These are phyloP conservation scores for Debaryomycetaceae sp. DNA, from an alignment of 1,139 yeast species.

Conservation along the genomic window DNA sequence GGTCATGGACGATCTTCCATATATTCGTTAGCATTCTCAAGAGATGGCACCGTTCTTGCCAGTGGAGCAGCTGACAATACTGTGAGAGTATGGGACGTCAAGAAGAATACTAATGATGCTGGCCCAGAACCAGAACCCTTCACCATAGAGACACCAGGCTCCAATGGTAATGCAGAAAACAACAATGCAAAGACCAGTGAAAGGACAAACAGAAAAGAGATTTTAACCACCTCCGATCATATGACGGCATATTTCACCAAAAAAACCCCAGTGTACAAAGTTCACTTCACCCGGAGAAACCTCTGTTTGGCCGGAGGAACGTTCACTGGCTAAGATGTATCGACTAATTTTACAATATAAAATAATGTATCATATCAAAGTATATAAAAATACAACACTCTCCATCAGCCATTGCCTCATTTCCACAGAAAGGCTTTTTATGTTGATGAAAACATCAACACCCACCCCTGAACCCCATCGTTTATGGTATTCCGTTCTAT, in stretches of 20 bases:
- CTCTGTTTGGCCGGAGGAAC: slow-evolving; percentile 93
- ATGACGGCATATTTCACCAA: slow-evolving; percentile 93
- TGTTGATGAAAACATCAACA: too few relatives aligned
- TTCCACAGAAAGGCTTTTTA: too few relatives aligned
- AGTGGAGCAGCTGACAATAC: slow-evolving; percentile 93
- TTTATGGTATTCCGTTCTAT: too few relatives aligned
- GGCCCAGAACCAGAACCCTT: slow-evolving; percentile 81
- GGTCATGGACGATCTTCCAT: slow-evolving; percentile 92
- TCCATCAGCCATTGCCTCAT: too few relatives aligned
- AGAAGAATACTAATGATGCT: slow-evolving; percentile 75
- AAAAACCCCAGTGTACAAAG: slow-evolving; percentile 90
- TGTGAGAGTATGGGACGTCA: slow-evolving; percentile 94
- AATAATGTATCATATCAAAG: neutral
- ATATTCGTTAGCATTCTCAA: slow-evolving; percentile 79
- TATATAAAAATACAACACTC: too few relatives aligned
- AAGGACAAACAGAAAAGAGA: slow-evolving; percentile 55
- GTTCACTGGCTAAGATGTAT: slow-evolving; percentile 27
- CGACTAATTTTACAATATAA: neutral
- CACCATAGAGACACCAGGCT: slow-evolving; percentile 20
- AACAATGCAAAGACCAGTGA: slow-evolving; percentile 27
- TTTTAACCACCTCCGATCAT: slow-evolving; percentile 81
- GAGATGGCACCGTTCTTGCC: slow-evolving; percentile 84
- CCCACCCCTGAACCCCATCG: too few relatives aligned
- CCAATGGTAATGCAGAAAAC: slow-evolving; percentile 9
- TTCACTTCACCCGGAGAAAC: slow-evolving; percentile 87